Evolutionary conservation across 1,139 yeast species (phyloP).

Genomic region (Zygotorulaspora mrakii): DNA sequence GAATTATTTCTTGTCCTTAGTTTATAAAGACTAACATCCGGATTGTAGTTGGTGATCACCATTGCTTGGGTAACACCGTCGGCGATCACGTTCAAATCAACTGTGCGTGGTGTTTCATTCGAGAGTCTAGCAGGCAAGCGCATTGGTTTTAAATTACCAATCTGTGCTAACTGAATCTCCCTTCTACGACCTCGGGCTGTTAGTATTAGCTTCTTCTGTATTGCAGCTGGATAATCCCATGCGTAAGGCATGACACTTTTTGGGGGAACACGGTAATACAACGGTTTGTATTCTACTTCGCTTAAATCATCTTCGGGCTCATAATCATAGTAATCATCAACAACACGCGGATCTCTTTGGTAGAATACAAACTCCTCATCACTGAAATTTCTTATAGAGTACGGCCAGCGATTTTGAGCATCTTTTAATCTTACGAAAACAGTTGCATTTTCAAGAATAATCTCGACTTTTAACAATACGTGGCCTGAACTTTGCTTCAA

Average conservation of each 20-base stretch:
- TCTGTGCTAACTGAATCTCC: constrained; percentile 80
- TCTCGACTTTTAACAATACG: constrained; percentile 64
- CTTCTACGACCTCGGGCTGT: constrained; percentile 73
- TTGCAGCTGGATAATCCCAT: constrained; percentile 94
- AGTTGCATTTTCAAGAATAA: constrained; percentile 74
- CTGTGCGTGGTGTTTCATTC: constrained; percentile 45
- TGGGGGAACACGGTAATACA: constrained; percentile 76
- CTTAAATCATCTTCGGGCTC: constrained; percentile 62
- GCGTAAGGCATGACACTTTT: constrained; percentile 97
- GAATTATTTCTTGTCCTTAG: constrained; percentile 24
- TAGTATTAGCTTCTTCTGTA: constrained; percentile 72
- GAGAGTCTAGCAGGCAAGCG: constrained; percentile 54
- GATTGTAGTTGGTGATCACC: constrained; percentile 78
- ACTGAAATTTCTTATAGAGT: constrained; percentile 82
- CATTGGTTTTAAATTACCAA: constrained; percentile 87
- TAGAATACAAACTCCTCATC: constrained; percentile 77
- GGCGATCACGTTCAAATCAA: constrained; percentile 88
- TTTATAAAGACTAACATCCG: constrained; percentile 71
- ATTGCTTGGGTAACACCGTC: constrained; percentile 94
- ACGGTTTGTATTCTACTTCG: constrained; percentile 55
- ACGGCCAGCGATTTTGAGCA: constrained; percentile 87
- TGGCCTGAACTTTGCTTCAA: constrained; percentile 60
- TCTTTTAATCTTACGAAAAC: constrained; percentile 70
- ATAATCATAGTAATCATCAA: constrained; percentile 31
- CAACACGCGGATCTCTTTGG: constrained; percentile 75